Evolutionary conservation across 2,329 filamentous ascomycete species (phyloP).

Genomic region (Phialocephala subalpina): DNA sequence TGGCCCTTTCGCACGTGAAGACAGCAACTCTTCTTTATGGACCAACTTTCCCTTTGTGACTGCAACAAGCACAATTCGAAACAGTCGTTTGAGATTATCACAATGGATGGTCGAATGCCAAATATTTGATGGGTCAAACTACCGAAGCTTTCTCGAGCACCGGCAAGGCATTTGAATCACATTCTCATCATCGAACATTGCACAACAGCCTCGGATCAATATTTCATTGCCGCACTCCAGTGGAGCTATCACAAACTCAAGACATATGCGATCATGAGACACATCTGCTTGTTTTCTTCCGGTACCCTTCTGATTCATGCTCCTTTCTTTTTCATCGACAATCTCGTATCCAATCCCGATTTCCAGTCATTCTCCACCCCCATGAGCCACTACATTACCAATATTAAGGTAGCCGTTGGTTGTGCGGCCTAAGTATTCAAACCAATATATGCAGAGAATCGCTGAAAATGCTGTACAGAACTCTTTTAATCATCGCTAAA

Average conservation of each 20-base stretch:
- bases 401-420: conserved; percentile 28
- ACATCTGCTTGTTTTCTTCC: neutral
- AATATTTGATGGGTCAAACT: neutral
- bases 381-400: conserved; percentile 23
- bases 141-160: neutral
- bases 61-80: neutral
- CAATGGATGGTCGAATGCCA: neutral
- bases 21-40: neutral
- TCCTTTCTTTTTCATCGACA: neutral
- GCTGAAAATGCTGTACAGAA: conserved; percentile 30
- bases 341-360: neutral
- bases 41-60: neutral
- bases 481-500: conserved; percentile 33
- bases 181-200: neutral
- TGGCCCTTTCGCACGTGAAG: conserved; percentile 9
- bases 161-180: neutral
- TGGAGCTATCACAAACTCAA: conserved; percentile 10
- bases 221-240: neutral
- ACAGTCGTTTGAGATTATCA: neutral
- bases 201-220: neutral
- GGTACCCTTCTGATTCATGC: neutral
- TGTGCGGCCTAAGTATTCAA: conserved; percentile 13
- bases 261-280: conserved; percentile 1
- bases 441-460: conserved; percentile 28
- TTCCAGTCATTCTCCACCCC: conserved; percentile 6